Evolutionary conservation across 768 basidiomycete species (phyloP).

Genomic region (Astraeus odoratus): DNA sequence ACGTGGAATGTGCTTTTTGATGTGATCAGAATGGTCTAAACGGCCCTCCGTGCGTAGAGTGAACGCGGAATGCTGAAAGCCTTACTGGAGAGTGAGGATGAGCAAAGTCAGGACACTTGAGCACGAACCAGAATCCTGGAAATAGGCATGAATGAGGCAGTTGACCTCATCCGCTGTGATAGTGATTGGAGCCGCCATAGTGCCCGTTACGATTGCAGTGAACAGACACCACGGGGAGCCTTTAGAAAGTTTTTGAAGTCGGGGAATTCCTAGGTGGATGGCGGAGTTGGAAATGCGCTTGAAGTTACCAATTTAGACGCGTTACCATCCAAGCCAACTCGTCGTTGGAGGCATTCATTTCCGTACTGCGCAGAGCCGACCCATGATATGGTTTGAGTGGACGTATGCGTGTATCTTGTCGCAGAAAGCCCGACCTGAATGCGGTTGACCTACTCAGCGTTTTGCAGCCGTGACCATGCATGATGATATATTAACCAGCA

Average conservation of each 20-base stretch:
- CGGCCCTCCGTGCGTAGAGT: constrained; percentile 69
- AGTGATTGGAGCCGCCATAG: constrained; percentile 41
- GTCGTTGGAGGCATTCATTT: too few species aligned
- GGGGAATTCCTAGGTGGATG: neutral
- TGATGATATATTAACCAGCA: too few species aligned
- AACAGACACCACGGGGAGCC: too few species aligned
- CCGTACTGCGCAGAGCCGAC: too few species aligned
- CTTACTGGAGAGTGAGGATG: constrained; percentile 30
- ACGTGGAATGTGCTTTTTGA: constrained; percentile 68
- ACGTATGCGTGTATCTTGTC: neutral
- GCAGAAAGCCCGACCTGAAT: too few species aligned
- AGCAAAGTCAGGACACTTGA: neutral
- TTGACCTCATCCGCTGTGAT: constrained; percentile 82
- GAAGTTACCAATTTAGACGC: too few species aligned
- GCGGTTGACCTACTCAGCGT: too few species aligned
- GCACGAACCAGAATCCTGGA: constrained; percentile 69
- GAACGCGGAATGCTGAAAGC: constrained; percentile 78
- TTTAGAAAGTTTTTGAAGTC: neutral
- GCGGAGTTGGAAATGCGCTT: constrained; percentile 24
- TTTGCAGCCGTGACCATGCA: too few species aligned
- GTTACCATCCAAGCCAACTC: too few species aligned
- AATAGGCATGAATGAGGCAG: constrained; percentile 77
- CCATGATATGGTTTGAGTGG: neutral
- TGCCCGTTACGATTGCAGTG: too few species aligned
- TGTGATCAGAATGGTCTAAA: constrained; percentile 61